Conservation (phyloP, 2,329 filamentous ascomycete genomes). For the Dactylonectria estremocensis region DNA sequence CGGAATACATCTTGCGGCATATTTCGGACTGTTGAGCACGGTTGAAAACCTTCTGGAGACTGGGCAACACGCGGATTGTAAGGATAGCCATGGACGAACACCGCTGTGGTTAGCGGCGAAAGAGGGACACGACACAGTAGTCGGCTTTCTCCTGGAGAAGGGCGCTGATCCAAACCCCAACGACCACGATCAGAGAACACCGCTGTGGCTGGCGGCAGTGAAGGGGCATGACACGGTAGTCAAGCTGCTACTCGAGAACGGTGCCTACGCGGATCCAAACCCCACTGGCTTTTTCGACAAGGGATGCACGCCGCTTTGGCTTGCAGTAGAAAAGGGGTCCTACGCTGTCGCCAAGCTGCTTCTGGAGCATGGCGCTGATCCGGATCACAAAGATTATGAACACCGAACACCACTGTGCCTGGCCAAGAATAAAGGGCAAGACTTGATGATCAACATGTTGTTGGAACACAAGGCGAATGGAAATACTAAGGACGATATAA, state of each 20-base stretch:
- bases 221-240: not conserved
- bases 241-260: not conserved
- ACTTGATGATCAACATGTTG: not conserved
- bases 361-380: not conserved
- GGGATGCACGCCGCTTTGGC: too few species aligned
- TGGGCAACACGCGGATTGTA: not conserved
- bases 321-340: too few species aligned
- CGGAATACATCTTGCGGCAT: conserved; percentile 44
- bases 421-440: not conserved
- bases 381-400: not conserved
- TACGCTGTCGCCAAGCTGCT: too few species aligned
- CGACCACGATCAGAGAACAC: not conserved
- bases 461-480: too few species aligned
- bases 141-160: not conserved
- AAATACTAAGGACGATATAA: too few species aligned
- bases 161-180: not conserved
- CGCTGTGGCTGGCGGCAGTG: not conserved
- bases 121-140: not conserved
- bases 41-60: not conserved
- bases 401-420: not conserved
- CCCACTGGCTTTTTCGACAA: too few species aligned
- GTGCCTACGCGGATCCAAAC: not conserved
- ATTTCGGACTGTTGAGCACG: conserved; percentile 36
- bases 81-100: not conserved
- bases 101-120: not conserved